Conservation (phyloP, 2,329 filamentous ascomycete genomes). For the Alternaria sp. region DNA sequence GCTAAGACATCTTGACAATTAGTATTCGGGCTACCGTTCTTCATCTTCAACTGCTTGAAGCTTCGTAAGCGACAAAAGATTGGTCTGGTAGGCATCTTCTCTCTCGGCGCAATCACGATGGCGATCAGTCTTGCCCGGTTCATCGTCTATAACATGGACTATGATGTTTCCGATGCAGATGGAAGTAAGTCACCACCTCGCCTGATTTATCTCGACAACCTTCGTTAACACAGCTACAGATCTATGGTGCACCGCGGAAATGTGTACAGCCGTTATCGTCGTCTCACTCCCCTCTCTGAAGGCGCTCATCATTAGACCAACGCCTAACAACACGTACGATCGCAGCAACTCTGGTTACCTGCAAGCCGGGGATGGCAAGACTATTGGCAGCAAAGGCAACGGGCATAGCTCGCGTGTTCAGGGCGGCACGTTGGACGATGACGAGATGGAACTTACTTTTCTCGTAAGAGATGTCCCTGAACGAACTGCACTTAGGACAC, state of each 20-base stretch:
- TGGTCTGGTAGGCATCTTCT: slow-evolving; percentile 33
- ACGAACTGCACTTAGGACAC: background rate
- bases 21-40: slow-evolving; percentile 35
- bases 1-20: background rate
- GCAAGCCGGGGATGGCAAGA: background rate
- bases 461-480: background rate
- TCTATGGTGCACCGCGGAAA: slow-evolving; percentile 34
- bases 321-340: slow-evolving; percentile 8
- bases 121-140: slow-evolving; percentile 32
- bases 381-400: background rate
- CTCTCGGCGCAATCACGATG: slow-evolving; percentile 31
- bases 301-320: slow-evolving; percentile 21
- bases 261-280: slow-evolving; percentile 31
- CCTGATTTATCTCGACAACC: background rate
- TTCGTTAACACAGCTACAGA: slow-evolving; percentile 19
- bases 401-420: slow-evolving; percentile 15
- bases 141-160: slow-evolving; percentile 29
- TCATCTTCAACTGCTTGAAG: slow-evolving; percentile 32
- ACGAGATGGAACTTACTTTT: slow-evolving; percentile 29
- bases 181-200: slow-evolving; percentile 22
- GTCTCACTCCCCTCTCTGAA: slow-evolving; percentile 33
- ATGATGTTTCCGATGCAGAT: slow-evolving; percentile 25
- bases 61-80: slow-evolving; percentile 34
- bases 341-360: slow-evolving; percentile 28
- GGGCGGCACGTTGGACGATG: slow-evolving; percentile 22